These are phyloP conservation scores for Laburnicola sp. DNA, from an alignment of 2,329 filamentous ascomycete genomes.

Conservation along the genomic window DNA sequence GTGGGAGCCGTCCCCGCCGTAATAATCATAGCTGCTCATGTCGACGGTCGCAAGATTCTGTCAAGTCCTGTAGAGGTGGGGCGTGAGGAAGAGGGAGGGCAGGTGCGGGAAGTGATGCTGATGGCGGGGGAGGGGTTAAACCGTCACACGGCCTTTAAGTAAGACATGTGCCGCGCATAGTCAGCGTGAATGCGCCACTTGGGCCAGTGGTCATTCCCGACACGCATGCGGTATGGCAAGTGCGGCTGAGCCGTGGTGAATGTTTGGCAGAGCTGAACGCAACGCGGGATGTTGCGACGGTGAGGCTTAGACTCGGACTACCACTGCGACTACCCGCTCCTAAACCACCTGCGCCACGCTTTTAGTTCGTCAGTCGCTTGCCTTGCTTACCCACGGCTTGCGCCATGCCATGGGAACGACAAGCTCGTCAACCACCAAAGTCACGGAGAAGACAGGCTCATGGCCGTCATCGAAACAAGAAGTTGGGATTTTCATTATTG, in stretches of 20 bases:
- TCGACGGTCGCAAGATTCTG: not conserved
- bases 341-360: conserved; percentile 12
- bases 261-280: conserved; percentile 5
- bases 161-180: conserved; percentile 11
- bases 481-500: too few species aligned
- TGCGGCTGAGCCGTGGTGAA: conserved; percentile 18
- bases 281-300: not conserved
- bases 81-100: not conserved
- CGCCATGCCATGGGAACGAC: too few species aligned
- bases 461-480: too few species aligned
- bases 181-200: conserved; percentile 15
- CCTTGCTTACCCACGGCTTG: too few species aligned
- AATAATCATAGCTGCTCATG: conserved; percentile 41
- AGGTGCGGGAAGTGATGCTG: conserved; percentile 12
- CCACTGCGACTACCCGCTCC: not conserved
- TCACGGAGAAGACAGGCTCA: not conserved
- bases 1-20: conserved; percentile 34
- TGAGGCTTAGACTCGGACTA: conserved; percentile 2
- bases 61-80: conserved; percentile 3
- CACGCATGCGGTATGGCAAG: conserved; percentile 6
- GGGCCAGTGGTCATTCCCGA: conserved; percentile 11
- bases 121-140: conserved; percentile 20
- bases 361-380: not conserved
- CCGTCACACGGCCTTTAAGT: conserved; percentile 24
- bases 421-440: not conserved